Percentiles rank a stretch among this genome's conserved stretches.
Evolutionary conservation across 352 stramenopile genomes (phyloP).

Genomic region (Phytophthora boehmeriae): DNA sequence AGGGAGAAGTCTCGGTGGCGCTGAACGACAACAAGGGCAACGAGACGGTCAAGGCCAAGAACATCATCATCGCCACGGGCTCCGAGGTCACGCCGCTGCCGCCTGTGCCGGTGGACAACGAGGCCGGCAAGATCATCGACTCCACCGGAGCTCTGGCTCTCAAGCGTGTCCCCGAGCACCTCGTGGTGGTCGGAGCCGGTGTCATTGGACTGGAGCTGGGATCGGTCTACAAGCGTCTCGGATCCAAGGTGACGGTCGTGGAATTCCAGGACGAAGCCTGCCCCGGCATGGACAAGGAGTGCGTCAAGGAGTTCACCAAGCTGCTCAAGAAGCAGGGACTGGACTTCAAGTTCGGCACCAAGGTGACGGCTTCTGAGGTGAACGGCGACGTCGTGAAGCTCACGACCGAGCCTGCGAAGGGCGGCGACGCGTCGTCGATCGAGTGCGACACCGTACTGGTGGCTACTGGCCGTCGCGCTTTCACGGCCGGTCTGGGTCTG

Average conservation of each 20-base stretch:
- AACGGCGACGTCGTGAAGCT: conserved; percentile 93
- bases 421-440: conserved; percentile 58
- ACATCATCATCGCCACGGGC: conserved; percentile 95
- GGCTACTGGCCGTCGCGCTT: conserved; percentile 93
- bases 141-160: conserved; percentile 97
- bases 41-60: conserved; percentile 95
- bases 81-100: conserved; percentile 93
- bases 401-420: conserved; percentile 91
- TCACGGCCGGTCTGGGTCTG: conserved; percentile 95
- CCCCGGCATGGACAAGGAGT: conserved; percentile 92
- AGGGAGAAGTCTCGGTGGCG: conserved; percentile 93
- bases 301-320: conserved; percentile 97
- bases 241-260: conserved; percentile 96
- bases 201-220: conserved; percentile 99
- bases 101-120: conserved; percentile 97
- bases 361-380: conserved; percentile 95
- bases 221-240: conserved; percentile 97
- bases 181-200: conserved; percentile 97
- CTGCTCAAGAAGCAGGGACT: conserved; percentile 99
- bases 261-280: conserved; percentile 98
- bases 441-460: conserved; percentile 86
- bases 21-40: conserved; percentile 91
- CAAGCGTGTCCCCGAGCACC: conserved; percentile 92
- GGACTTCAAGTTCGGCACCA: conserved; percentile 98
- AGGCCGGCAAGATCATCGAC: conserved; percentile 97